Evolutionary conservation across 306 rosid species (phyloP), one percentile per base, ranked within the genome.

Genomic region (Cercis canadensis): DNA sequence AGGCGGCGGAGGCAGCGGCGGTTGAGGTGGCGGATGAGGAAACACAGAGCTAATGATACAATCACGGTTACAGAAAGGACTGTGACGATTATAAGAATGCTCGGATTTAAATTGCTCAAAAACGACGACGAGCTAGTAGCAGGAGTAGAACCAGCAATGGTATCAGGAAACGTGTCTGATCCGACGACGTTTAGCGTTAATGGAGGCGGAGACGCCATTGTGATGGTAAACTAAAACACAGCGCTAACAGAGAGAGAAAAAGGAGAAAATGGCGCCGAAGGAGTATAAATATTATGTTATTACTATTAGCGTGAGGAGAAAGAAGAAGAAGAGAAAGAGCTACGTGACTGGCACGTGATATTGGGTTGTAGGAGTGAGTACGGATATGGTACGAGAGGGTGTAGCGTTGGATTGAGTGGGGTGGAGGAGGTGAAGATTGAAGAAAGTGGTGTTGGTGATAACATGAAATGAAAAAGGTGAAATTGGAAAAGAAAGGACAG

Each of bases 21-120:
- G 82, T 84, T 88, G 76, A 90, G 77, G 61, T 87, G 88, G 24
- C 90, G 92, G 56, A 90, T 91, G 37, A 90, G 77, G 43, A 79
- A 76, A n/a, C 92, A 87, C 63, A 90, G 80, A 0, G 76, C 60
- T 8, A 90, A 49, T 0, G 92, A 90, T 3, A 86, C 65, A 0
- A 75, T 76, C 11, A 90, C 61, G 13, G 95, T 86, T 54, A 84
- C 72, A 60, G 82, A 40, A 40, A 90, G 81, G 60, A 88, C 78
- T 4, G 80, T 77, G 2, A 86, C 17, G 18, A 84, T 84, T 9
- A 88, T 83, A 60, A 86, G 67, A 40, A 90, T 76, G 85, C 90
- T 86, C 0, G 92, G 90, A 15, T 78, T 86, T 0, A 88, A 24
- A 1, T 3, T 40, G 9, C 70, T 67, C 39, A 75, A 78, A 46